A percentile compares a stretch with the other conserved stretches of the same genome.
These are phyloP conservation scores for Adansonia madagascariensis DNA, from an alignment of 441 rosid genomes.

Conservation along the genomic window DNA sequence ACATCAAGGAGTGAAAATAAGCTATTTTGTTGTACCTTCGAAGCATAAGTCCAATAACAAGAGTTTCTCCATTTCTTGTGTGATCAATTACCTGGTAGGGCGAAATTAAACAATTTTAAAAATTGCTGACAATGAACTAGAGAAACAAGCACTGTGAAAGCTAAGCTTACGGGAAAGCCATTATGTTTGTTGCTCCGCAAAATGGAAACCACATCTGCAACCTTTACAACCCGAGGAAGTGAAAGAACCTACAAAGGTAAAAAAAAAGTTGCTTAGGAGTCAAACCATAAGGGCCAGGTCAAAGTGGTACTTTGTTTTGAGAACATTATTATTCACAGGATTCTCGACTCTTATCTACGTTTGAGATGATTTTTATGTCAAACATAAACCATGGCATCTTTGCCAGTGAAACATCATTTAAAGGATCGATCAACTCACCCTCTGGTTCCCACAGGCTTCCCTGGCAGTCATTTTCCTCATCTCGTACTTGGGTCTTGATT, in stretches of 20 bases:
- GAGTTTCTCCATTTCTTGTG: conserved; percentile 84
- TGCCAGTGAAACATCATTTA: not conserved
- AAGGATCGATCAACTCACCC: conserved; percentile 49
- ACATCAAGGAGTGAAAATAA: conserved; percentile 23
- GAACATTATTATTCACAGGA: not conserved
- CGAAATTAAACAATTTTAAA: conserved; percentile 23
- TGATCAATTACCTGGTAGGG: conserved; percentile 80
- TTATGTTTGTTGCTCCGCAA: conserved; percentile 86
- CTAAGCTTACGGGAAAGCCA: conserved; percentile 83
- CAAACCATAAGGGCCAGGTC: too few species aligned
- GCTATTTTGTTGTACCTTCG: conserved; percentile 61
- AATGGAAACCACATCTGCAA: conserved; percentile 84
- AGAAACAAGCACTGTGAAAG: conserved; percentile 15
- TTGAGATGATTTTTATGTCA: too few species aligned
- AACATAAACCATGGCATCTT: not conserved
- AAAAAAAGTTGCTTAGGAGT: not conserved
- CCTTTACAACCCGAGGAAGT: conserved; percentile 79
- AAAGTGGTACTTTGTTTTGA: not conserved
- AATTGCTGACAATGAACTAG: conserved; percentile 24
- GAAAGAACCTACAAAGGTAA: conserved; percentile 68
- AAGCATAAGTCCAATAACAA: conserved; percentile 89
- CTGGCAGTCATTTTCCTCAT: conserved; percentile 83
- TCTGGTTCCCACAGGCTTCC: conserved; percentile 84
- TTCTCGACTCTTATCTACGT: not conserved
- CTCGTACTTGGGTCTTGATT: conserved; percentile 86